Conservation (phyloP, 306 rosid genomes). For the Quercus berberidifolia region DNA sequence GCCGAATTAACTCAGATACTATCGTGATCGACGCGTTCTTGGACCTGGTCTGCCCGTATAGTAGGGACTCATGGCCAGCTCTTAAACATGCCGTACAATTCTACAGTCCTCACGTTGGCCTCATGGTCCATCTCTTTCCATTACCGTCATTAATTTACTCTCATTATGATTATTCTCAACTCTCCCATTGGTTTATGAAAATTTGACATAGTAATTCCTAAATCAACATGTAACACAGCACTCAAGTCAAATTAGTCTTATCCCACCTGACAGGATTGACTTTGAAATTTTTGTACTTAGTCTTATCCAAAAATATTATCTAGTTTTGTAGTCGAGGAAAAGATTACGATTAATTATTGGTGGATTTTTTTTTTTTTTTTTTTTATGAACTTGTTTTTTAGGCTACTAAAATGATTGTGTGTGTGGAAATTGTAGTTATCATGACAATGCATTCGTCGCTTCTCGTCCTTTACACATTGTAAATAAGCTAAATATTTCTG, state of each 20-base stretch:
- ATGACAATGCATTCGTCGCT: slow-evolving; percentile 65
- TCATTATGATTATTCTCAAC: neutral
- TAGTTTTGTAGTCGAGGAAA: no score
- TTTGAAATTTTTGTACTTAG: neutral
- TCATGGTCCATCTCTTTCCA: slow-evolving; percentile 70
- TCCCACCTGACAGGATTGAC: no score
- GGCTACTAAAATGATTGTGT: neutral
- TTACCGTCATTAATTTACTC: slow-evolving; percentile 53
- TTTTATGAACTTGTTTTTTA: neutral
- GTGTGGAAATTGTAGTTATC: slow-evolving; percentile 55
- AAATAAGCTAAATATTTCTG: slow-evolving; percentile 44
- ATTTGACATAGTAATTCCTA: no score
- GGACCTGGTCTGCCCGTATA: slow-evolving; percentile 78
- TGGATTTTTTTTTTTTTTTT: no score
- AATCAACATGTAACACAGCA: no score
- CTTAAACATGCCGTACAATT: slow-evolving; percentile 52
- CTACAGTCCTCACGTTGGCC: slow-evolving; percentile 48
- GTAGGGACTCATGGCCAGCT: slow-evolving; percentile 80
- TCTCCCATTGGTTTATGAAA: neutral
- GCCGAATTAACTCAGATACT: slow-evolving; percentile 26
- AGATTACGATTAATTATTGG: neutral
- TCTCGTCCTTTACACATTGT: slow-evolving; percentile 79
- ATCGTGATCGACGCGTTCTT: slow-evolving; percentile 63
- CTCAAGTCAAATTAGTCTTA: no score
- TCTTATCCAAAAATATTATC: no score